Evolutionary conservation across 1,284 basidiomycete genomes (phyloP), one percentile per base, ranked within the genome.

Genomic region (Mycosarcoma mackinlayi): DNA sequence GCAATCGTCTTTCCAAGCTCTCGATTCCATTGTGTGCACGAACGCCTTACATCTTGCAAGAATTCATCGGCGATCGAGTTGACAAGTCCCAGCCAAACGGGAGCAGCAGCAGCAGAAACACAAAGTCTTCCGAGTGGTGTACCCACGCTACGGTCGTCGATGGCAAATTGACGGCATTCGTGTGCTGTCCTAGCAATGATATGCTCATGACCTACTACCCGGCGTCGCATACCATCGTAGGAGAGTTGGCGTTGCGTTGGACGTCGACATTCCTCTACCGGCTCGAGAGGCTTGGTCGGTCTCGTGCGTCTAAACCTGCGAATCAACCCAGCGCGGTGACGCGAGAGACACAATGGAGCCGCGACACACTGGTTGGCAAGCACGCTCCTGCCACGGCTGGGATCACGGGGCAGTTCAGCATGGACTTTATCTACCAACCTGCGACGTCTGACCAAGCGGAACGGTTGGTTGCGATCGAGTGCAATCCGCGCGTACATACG

Each of bases 131-230:
- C 30, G 84, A 85, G 76, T 84, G 79, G 76, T 85, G 84, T 60
- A 84, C 84, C 6, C 84, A 85, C 67, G 83, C 84, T 6, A 83
- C 84, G 5, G 84, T 85, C 6, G 64, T 83, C 30, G 77, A 83
- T 19, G 84, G 84, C 27, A 61, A 77, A 33, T 67, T 85, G 53
- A 81, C 79, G n/a, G 83, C 84, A 5, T 85, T 85, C 66, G 83
- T 85, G 19, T 81, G 82, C 40, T 85, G 84, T 49, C 84, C 84
- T 0, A 83, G 83, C 33, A 84, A 84, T 73, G 84, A 85, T 70
- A 85, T 85, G 84, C 76, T 85, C 42, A 84, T 85, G 84, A 84
- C 84, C 0, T 85, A 85, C 63, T 80, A 82, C 48, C 77, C 83
- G 49, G 77, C 75, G 6, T 83, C 82, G 6, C 59, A 73, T 24